Conservation (phyloP, 2,329 filamentous ascomycete species). For the Xylaria sp. region DNA sequence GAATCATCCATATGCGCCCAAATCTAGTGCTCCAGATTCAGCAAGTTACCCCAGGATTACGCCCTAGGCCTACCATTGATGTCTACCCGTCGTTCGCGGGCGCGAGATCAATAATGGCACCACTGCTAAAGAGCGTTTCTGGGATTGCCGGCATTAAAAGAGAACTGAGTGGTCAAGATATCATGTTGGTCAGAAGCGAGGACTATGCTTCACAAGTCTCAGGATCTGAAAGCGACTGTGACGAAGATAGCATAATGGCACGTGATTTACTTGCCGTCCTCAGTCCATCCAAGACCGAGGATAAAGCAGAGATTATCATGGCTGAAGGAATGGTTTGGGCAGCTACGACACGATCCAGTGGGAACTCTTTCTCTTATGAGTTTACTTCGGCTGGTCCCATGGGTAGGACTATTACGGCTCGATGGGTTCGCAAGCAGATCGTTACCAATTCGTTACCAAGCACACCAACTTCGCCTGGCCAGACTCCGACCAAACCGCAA, state of each 20-base stretch:
- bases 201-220: slow-evolving; percentile 65
- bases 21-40: slow-evolving; percentile 79
- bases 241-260: slow-evolving; percentile 57
- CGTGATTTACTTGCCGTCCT: slow-evolving; percentile 74
- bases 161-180: slow-evolving; percentile 73
- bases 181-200: slow-evolving; percentile 77
- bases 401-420: slow-evolving; percentile 69
- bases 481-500: slow-evolving; percentile 43
- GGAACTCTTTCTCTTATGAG: slow-evolving; percentile 63
- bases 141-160: slow-evolving; percentile 72
- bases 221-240: slow-evolving; percentile 50
- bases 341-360: slow-evolving; percentile 62
- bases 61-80: slow-evolving; percentile 76
- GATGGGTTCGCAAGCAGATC: slow-evolving; percentile 72
- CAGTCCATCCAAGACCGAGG: slow-evolving; percentile 67
- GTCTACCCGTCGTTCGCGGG: slow-evolving; percentile 76
- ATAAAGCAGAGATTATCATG: slow-evolving; percentile 73
- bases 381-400: slow-evolving; percentile 70
- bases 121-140: slow-evolving; percentile 70
- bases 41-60: slow-evolving; percentile 67
- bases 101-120: slow-evolving; percentile 66
- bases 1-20: slow-evolving; percentile 74
- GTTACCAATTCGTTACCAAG: slow-evolving; percentile 46
- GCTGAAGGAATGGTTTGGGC: slow-evolving; percentile 71
- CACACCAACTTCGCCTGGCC: slow-evolving; percentile 41